Evolutionary conservation across 371 early-diverging fungal species (phyloP).

Genomic region (Zychaea mexicana): DNA sequence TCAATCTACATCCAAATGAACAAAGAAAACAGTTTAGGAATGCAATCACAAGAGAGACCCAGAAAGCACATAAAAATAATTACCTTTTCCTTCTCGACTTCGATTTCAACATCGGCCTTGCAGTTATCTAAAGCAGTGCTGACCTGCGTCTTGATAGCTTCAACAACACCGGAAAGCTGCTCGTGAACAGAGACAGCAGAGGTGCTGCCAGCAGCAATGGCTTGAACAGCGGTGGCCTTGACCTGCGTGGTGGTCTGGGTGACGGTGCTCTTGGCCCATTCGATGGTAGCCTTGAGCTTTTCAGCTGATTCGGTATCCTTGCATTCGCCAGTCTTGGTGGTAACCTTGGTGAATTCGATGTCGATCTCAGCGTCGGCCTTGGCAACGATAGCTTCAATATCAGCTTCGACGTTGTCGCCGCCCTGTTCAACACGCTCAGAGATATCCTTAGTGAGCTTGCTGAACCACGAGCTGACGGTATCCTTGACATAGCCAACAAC

Average conservation of each 20-base stretch:
- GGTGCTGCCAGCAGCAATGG: neutral
- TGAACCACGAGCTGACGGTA: constrained; percentile 34
- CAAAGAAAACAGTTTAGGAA: no score
- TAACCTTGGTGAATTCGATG: neutral
- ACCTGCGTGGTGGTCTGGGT: constrained; percentile 3
- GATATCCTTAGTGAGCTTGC: constrained; percentile 27
- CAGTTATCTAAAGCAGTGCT: constrained; percentile 18
- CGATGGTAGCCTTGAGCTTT: constrained; percentile 8
- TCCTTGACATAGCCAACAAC: constrained; percentile 22
- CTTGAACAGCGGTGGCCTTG: constrained; percentile 12
- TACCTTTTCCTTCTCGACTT: constrained; percentile 4
- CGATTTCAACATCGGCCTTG: neutral
- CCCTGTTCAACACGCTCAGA: constrained; percentile 33
- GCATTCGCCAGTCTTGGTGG: neutral
- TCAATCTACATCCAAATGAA: no score
- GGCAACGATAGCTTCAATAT: constrained; percentile 36
- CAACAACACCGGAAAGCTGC: constrained; percentile 27
- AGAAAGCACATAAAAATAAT: neutral
- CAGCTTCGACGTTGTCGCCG: constrained; percentile 26
- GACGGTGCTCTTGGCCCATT: constrained; percentile 13
- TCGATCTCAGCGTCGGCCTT: constrained; percentile 18
- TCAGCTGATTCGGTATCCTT: neutral
- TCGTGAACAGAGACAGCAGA: neutral
- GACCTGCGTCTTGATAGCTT: constrained; percentile 25
- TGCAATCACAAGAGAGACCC: no score